Evolutionary conservation across 371 early-diverging fungal species (phyloP), one percentile per base, ranked within the genome.

Genomic region (Actinomortierella ambigua): DNA sequence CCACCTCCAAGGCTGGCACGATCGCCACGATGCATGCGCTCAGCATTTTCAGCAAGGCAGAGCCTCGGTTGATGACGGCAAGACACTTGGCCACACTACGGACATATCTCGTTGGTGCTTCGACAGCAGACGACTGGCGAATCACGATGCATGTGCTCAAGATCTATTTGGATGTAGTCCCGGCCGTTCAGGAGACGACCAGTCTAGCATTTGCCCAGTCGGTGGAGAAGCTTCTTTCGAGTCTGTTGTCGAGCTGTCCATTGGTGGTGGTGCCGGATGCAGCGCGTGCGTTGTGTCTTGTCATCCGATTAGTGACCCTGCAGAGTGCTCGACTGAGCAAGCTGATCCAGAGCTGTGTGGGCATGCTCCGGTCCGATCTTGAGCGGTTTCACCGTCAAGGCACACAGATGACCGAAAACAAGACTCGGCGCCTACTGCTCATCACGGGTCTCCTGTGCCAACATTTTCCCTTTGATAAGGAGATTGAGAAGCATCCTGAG

Each of bases 381-480:
- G 23, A 27, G 13, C 20, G 53, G 2, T 29, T 53, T 46, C 15
- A 29, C 11, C 50, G 75, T 65, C 47, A 76, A 67, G 51, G 77
- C 61, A 41, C 77, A 66, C 24, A 39, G 39, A 17, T 56, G 64
- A 18, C 76, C 70, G 27, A 59, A 69, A 53, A 68, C 50, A 82
- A 81, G 52, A 50, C 78, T 7, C 80, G 83, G 61, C 77, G 88
- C 17, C 69, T 88, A 26, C 69, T 90, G 58, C 79, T 90, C 9
- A 83, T 95, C 22, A 81, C 86, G 11, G 89, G 93, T 2, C 66
- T 90, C 29, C 63, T 93, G 6, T 88, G 90, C 39, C 85, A 89
- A 34, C 65, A 92, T 59, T 92, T 92, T 79, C 86, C 90, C 49
- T 93, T 95, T 79, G 93, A 94, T 41, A 63, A 76, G 60, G 78